phyloP scores from a whole-genome alignment of 73 alveolate species.

The Vitrella brassicaformis region DNA sequence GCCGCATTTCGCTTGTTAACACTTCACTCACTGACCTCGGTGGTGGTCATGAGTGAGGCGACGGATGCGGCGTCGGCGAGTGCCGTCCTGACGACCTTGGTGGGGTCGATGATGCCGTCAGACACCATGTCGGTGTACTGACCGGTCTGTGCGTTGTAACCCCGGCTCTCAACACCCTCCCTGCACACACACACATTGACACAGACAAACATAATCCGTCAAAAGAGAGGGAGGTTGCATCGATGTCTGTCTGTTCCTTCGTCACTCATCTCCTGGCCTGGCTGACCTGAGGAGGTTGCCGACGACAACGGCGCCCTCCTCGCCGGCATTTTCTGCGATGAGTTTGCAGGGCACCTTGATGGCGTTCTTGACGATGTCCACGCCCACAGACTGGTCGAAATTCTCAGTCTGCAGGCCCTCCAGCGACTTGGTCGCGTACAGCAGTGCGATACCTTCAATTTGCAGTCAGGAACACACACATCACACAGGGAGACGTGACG shows the following conservation, averaged over 20 bases:
- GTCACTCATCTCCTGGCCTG: no score
- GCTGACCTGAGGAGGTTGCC: conserved; percentile 51
- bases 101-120: conserved; percentile 90
- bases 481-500: neutral
- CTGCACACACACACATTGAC: neutral
- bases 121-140: conserved; percentile 23
- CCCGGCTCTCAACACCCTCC: conserved; percentile 22
- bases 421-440: conserved; percentile 68
- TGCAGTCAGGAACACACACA: neutral
- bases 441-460: conserved; percentile 58
- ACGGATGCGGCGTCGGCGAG: conserved; percentile 86
- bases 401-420: conserved; percentile 10
- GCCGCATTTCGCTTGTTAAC: no score
- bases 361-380: neutral
- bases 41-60: conserved; percentile 86
- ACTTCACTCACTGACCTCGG: no score
- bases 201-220: no score
- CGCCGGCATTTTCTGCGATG: conserved; percentile 56
- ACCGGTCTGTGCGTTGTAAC: conserved; percentile 38
- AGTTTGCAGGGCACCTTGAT: neutral
- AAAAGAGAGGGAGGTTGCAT: no score
- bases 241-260: no score
- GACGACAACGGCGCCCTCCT: conserved; percentile 63
- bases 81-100: conserved; percentile 93
- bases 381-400: neutral